Conservation (phyloP, 257 asterid genomes). For the Buddleja alternifolia region DNA sequence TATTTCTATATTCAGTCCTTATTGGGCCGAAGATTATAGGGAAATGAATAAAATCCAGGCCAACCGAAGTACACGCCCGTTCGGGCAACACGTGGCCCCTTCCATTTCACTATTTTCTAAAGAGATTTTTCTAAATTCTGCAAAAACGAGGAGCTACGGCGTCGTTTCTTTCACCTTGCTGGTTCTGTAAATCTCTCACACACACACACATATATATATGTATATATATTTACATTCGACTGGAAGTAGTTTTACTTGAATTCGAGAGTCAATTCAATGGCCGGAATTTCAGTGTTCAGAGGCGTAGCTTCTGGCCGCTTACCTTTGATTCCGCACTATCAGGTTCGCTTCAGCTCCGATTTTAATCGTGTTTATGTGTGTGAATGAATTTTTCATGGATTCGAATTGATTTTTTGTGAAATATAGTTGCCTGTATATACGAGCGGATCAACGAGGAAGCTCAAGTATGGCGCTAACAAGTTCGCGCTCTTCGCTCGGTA, state of each 20-base stretch:
- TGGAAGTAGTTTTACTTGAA: not conserved
- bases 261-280: constrained; percentile 36
- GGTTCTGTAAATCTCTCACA: no score
- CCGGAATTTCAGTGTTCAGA: constrained; percentile 60
- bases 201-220: no score
- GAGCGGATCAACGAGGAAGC: constrained; percentile 40
- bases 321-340: constrained; percentile 51
- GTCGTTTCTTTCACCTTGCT: not conserved
- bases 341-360: constrained; percentile 38
- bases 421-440: constrained; percentile 54
- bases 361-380: not conserved
- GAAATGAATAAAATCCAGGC: no score
- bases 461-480: constrained; percentile 30
- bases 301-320: constrained; percentile 52
- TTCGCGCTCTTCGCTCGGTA: constrained; percentile 58
- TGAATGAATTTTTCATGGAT: not conserved
- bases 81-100: constrained; percentile 32
- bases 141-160: not conserved
- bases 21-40: no score
- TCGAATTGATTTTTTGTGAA: constrained; percentile 6
- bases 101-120: constrained; percentile 17
- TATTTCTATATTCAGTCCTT: no score
- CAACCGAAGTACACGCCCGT: no score
- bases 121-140: constrained; percentile 17
- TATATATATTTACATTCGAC: not conserved